These are phyloP conservation scores for Allium cepa DNA, from an alignment of 106 monocot genomes.

Conservation along the genomic window DNA sequence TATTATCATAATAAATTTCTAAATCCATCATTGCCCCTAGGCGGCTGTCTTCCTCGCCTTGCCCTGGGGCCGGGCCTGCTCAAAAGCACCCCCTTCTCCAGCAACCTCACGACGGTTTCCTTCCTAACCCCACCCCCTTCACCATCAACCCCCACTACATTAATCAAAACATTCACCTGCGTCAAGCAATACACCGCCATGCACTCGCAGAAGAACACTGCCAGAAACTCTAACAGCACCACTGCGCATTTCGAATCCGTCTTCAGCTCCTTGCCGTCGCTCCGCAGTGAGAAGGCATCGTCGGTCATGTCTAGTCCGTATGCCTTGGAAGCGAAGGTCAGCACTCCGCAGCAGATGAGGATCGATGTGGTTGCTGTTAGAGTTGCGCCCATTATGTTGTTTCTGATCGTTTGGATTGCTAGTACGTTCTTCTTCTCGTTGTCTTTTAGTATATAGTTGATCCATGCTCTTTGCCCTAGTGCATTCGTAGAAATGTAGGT, in stretches of 20 bases:
- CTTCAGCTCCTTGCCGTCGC: constrained; percentile 4
- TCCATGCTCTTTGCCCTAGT: neutral
- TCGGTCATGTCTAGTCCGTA: constrained; percentile 50
- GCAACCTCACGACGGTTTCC: neutral
- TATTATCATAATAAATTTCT: too few species aligned
- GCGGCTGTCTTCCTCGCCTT: too few species aligned
- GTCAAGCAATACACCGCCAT: constrained; percentile 4
- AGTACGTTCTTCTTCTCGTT: constrained; percentile 26
- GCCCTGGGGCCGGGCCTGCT: too few species aligned
- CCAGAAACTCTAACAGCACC: constrained; percentile 1
- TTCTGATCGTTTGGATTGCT: constrained; percentile 16
- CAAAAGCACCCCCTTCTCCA: constrained; percentile 7
- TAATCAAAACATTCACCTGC: constrained; percentile 6
- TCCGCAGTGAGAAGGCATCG: constrained; percentile 9
- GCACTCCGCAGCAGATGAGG: constrained; percentile 23
- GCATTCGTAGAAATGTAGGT: neutral
- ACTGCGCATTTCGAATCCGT: constrained; percentile 4
- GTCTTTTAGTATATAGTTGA: constrained; percentile 8
- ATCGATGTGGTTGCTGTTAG: constrained; percentile 15
- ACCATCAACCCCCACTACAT: neutral
- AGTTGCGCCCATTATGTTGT: constrained; percentile 14
- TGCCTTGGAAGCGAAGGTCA: constrained; percentile 59
- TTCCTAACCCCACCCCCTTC: neutral
- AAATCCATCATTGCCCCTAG: too few species aligned
- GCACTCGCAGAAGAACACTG: constrained; percentile 5